Base-by-base conservation (phyloP, 225 moss, liverwort and hornwort species). In the Anthoceros angustus region DNA sequence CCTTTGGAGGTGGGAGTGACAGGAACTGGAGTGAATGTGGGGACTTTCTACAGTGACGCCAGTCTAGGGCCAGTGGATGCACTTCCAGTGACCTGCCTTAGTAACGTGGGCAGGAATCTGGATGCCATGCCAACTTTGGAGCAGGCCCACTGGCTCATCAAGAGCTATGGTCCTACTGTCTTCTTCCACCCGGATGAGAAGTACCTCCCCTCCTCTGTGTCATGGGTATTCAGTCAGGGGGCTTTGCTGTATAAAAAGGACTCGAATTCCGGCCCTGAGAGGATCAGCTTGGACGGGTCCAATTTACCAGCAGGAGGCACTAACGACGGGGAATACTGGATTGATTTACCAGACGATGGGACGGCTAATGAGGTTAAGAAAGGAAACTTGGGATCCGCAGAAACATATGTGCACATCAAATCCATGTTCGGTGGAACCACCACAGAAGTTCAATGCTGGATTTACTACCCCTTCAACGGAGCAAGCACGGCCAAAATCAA, bases 391-490 rank as follows among this genome's bases (percentile, higher is more conserved):
- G 63, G 62, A 7, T 72, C 68, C n/a, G 92, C 89, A 0, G 74
- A 81, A 46, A 83, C 75, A 12, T 77, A 74, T 25, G 45, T 87
- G 64, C 92, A 93, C 46, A 76, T 87, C 39, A 93, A 93, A 40
- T 85, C 92, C 6, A 85, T 93, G 42, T 83, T 87, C 0, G 92
- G 89, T 2, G 89, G 72, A 0, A 83, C 78, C 0, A 75, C 77
- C 41, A 89, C 87, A 0, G 92, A 93, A 69, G 41, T 93, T 7
- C 80, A 80, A 63, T 78, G 74, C 73, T 93, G 92, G 92, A 1
- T 85, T 21, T 93, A 80, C 55, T 81, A 78, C 78, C 75, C 83
- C 10, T 93, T 85, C 42, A 93, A 93, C 42, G 92, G 92, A 25
- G 76, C 92, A 0, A 74, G 83, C 68, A 75, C 77, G 39, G 89